These are phyloP conservation scores for Malus fusca DNA, from an alignment of 306 rosid species.

Conservation along the genomic window DNA sequence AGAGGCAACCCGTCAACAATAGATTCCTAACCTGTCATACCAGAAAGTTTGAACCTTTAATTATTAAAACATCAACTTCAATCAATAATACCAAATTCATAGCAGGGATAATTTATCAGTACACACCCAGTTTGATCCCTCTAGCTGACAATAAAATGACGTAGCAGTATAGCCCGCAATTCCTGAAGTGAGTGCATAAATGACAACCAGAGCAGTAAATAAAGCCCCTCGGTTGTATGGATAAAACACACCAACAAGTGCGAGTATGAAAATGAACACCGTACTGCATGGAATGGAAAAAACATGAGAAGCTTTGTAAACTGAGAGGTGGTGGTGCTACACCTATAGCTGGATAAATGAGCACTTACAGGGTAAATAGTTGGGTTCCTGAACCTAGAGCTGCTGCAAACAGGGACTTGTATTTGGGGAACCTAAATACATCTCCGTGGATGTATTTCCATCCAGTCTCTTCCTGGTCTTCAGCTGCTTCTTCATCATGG, in stretches of 20 bases:
- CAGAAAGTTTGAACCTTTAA: constrained; percentile 9
- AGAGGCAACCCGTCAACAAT: constrained; percentile 56
- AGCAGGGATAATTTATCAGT: background rate
- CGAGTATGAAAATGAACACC: constrained; percentile 67
- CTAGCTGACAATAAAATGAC: constrained; percentile 83
- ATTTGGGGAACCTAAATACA: constrained; percentile 39
- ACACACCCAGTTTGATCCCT: constrained; percentile 85
- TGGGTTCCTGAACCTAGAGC: constrained; percentile 50
- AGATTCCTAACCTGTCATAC: constrained; percentile 56
- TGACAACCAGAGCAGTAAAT: constrained; percentile 80
- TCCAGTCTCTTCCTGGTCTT: constrained; percentile 50
- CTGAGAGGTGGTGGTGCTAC: background rate
- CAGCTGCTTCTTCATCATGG: constrained; percentile 50
- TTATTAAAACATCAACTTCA: background rate
- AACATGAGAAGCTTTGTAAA: background rate
- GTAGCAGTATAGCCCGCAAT: constrained; percentile 88
- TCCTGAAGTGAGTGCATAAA: constrained; percentile 92
- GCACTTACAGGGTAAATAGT: constrained; percentile 42
- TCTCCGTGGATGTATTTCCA: constrained; percentile 58
- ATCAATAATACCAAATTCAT: background rate
- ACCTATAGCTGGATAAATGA: background rate
- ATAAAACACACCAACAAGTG: constrained; percentile 89
- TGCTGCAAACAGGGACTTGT: constrained; percentile 42
- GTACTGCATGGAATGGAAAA: constrained; percentile 43
- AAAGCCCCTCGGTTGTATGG: constrained; percentile 93